Evolutionary conservation across 495 filamentous ascomycete species (phyloP).

Genomic region (Annulohypoxylon bovei): DNA sequence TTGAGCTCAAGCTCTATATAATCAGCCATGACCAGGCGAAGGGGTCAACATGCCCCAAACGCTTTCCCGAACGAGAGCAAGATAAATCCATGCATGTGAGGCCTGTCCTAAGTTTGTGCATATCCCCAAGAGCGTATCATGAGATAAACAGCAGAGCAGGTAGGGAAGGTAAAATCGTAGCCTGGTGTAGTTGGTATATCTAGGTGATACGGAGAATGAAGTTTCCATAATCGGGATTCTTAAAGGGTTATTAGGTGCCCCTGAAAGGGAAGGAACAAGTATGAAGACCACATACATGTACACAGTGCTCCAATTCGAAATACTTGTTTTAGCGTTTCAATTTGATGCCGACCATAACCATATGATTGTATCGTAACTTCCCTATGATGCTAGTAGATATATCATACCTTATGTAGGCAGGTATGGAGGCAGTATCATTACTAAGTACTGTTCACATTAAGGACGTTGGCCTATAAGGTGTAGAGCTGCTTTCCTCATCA

Average conservation of each 20-base stretch:
- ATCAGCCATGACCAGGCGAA: constrained; percentile 19
- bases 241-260: not conserved
- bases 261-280: not conserved
- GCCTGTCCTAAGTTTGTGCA: no score
- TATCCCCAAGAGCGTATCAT: no score
- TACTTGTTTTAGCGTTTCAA: not conserved
- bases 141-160: not conserved
- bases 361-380: not conserved
- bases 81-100: not conserved
- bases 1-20: constrained; percentile 36
- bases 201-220: not conserved
- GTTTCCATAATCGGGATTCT: not conserved
- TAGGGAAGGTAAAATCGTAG: not conserved
- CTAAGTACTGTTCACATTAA: no score
- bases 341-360: not conserved
- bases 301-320: not conserved
- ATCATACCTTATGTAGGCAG: not conserved
- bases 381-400: not conserved
- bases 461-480: not conserved
- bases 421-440: no score
- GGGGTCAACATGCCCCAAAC: not conserved
- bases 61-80: not conserved
- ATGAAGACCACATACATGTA: not conserved
- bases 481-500: not conserved
- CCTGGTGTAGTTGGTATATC: not conserved